Conservation (phyloP, 2,329 filamentous ascomycete genomes). For the Alternaria longipes region DNA sequence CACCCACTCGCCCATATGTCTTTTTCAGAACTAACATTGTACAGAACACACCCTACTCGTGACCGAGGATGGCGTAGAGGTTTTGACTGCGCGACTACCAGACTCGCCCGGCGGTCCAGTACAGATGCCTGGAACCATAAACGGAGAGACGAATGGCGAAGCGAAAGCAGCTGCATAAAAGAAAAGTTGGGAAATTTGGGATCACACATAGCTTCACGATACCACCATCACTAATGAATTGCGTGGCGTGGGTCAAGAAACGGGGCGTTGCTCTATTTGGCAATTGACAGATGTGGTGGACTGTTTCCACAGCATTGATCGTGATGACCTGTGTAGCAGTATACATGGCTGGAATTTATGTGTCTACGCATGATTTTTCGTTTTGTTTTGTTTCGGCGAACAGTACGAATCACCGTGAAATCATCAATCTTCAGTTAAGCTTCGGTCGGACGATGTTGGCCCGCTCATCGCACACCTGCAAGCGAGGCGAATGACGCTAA, state of each 20-base stretch:
- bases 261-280: background rate
- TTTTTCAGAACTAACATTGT: constrained; percentile 19
- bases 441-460: constrained; percentile 10
- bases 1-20: background rate
- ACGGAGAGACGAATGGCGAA: constrained; percentile 35
- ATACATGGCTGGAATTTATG: background rate
- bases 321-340: background rate
- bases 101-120: constrained; percentile 80
- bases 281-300: background rate
- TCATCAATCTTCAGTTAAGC: background rate
- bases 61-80: constrained; percentile 82
- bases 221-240: background rate
- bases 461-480: constrained; percentile 11
- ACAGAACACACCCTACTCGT: constrained; percentile 83
- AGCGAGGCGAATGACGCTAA: constrained; percentile 28
- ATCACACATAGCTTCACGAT: background rate
- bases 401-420: background rate
- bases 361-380: background rate
- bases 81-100: constrained; percentile 76
- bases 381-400: background rate
- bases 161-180: constrained; percentile 28
- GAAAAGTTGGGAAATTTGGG: background rate
- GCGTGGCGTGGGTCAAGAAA: background rate
- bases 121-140: constrained; percentile 60
- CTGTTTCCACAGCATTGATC: background rate